Evolutionary conservation across 78 protist genomes (phyloP).

Genomic region (Planoprotostelium fungivorum): DNA sequence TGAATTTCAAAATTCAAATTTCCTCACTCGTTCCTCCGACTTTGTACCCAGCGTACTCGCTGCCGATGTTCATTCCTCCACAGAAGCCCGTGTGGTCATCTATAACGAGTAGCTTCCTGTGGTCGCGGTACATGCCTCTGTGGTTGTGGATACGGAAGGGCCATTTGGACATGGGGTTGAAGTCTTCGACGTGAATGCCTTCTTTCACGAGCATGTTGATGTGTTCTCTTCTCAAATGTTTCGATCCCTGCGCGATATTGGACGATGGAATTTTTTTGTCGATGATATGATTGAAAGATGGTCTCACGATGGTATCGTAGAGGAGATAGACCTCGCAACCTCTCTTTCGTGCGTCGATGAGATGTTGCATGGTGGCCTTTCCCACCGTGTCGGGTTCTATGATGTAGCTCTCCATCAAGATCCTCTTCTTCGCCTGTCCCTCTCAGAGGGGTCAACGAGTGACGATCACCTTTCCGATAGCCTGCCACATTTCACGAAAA

Average conservation of each 20-base stretch:
- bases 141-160: not conserved
- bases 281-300: constrained; percentile 2
- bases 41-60: constrained; percentile 28
- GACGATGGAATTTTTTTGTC: not conserved
- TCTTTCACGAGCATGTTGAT: not conserved
- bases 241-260: not conserved
- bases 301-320: constrained; percentile 52
- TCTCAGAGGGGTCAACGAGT: not conserved
- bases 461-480: constrained; percentile 22
- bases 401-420: constrained; percentile 41
- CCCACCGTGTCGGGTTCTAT: constrained; percentile 48
- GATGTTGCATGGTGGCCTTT: constrained; percentile 16
- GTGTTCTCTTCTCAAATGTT: not conserved
- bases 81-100: constrained; percentile 41
- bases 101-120: constrained; percentile 52
- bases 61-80: constrained; percentile 68
- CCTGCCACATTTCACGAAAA: constrained; percentile 36
- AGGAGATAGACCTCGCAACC: constrained; percentile 37
- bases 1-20: not conserved
- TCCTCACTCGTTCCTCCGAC: constrained; percentile 20
- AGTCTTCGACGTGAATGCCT: not conserved
- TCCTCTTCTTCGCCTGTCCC: constrained; percentile 34
- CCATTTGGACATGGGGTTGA: not conserved
- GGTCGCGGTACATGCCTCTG: constrained; percentile 16
- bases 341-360: constrained; percentile 30